Evolutionary conservation across 2,329 filamentous ascomycete genomes (phyloP).

Genomic region (Venturia asperata): DNA sequence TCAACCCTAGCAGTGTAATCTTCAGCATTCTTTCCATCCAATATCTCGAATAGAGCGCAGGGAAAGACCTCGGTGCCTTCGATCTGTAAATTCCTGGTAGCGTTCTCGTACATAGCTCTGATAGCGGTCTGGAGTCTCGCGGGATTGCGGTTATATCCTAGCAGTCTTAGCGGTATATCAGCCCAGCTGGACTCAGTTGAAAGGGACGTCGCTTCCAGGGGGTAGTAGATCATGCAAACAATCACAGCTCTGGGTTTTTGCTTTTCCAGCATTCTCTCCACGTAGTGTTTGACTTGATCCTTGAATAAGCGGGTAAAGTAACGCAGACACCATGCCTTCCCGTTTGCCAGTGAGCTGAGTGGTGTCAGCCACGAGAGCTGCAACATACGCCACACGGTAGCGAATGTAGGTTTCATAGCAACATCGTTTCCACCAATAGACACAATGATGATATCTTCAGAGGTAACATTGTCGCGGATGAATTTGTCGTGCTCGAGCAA

Average conservation of each 20-base stretch:
- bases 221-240: slow-evolving; percentile 36
- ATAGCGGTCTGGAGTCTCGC: slow-evolving; percentile 31
- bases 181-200: slow-evolving; percentile 29
- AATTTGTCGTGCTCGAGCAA: slow-evolving; percentile 31
- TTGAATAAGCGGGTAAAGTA: slow-evolving; percentile 32
- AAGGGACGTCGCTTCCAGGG: slow-evolving; percentile 27
- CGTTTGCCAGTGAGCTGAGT: slow-evolving; percentile 25
- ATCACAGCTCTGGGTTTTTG: slow-evolving; percentile 31
- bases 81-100: slow-evolving; percentile 27
- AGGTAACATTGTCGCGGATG: slow-evolving; percentile 29
- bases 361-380: slow-evolving; percentile 29
- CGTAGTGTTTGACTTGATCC: slow-evolving; percentile 27
- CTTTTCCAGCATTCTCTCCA: slow-evolving; percentile 25
- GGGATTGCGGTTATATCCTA: slow-evolving; percentile 30
- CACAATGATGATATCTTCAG: slow-evolving; percentile 30
- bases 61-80: slow-evolving; percentile 29
- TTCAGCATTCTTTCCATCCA: slow-evolving; percentile 27
- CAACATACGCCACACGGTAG: slow-evolving; percentile 30
- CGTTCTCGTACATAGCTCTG: slow-evolving; percentile 28
- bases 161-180: slow-evolving; percentile 26
- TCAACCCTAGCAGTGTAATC: slow-evolving; percentile 34
- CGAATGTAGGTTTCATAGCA: slow-evolving; percentile 27
- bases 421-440: slow-evolving; percentile 35
- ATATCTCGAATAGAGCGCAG: slow-evolving; percentile 29
- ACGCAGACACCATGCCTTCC: slow-evolving; percentile 25